Conservation (phyloP, 176 grass and related monocot species). For the Ensete ventricosum region DNA sequence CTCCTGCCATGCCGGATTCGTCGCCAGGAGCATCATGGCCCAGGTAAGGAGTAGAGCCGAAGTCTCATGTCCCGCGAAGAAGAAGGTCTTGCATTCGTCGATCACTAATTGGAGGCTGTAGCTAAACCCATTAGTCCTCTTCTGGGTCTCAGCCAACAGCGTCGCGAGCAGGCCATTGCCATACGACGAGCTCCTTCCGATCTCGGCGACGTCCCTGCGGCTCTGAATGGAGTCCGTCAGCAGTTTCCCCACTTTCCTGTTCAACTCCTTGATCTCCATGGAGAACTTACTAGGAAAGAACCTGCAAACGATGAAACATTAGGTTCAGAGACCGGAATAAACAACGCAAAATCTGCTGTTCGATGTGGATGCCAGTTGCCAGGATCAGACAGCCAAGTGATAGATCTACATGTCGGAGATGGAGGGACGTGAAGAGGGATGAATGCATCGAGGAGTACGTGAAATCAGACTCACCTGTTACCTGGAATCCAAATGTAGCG, state of each 20-base stretch:
- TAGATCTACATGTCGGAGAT: no score
- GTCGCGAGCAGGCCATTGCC: constrained; percentile 50
- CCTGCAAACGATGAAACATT: constrained; percentile 28
- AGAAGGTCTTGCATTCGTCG: constrained; percentile 98
- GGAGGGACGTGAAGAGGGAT: not conserved
- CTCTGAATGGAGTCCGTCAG: constrained; percentile 54
- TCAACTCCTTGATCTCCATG: constrained; percentile 59
- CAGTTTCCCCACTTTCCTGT: constrained; percentile 52
- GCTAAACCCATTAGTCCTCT: constrained; percentile 36
- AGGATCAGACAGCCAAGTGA: no score
- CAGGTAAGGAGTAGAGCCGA: constrained; percentile 82
- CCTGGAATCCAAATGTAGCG: constrained; percentile 81
- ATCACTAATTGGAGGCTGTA: constrained; percentile 68
- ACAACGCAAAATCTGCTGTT: no score
- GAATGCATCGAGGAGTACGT: not conserved
- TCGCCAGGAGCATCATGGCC: constrained; percentile 81
- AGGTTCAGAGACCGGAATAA: not conserved
- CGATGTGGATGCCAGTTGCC: no score
- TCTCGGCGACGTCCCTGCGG: constrained; percentile 57
- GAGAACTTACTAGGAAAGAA: constrained; percentile 79
- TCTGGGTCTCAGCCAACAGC: constrained; percentile 53
- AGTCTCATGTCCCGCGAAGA: constrained; percentile 90
- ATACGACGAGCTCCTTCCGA: constrained; percentile 40
- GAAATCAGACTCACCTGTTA: constrained; percentile 40
- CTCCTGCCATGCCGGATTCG: constrained; percentile 71